Evolutionary conservation across 2,329 filamentous ascomycete species (phyloP), one percentile per base, ranked within the genome.

Genomic region (Fusarium torulosum): DNA sequence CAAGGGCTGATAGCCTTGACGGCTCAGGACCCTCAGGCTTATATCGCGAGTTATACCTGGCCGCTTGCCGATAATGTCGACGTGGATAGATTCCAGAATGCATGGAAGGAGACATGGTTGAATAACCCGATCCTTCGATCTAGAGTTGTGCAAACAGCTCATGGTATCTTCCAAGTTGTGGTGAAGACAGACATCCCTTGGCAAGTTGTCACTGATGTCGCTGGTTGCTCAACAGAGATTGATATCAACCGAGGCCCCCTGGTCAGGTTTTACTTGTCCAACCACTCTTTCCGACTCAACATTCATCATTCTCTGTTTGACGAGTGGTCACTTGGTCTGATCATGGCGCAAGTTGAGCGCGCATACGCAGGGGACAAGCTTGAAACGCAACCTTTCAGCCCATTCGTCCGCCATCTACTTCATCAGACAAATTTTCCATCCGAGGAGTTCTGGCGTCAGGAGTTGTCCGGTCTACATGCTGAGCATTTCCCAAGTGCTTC

Each of bases 11-110:
- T 56, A 10, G 53, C 53, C 3, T n/a, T 56, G 27, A 56, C 53
- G n/a, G 44, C 53, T 4, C 44, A 56, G 20, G 8, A 56, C 15
- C 11, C 45, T 1, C 14, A 27, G 11, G 44, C 53, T 5, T 56
- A 56, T 10, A 56, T 56, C 7, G 53, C 29, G 2, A 56, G 20
- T 4, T 56, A 56, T 20, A n/a, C 49, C 17, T 56, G 53, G 53
- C 21, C 35, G 3, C 17, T 56, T 7, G 14, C 21, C 11, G 15
- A 47, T 2, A 6, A 1, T 7, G 10, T 56, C 7, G 37, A 50
- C 1, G 2, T 7, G 4, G 5, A 8, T 7, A 29, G 17, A 5
- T 35, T 56, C 2, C 17, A 7, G 4, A 13, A 21, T 14, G 45
- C 53, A 15, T 56, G 29, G 53, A 14, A 25, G 11, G 6, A 5